Base-by-base conservation (phyloP, 2,329 filamentous ascomycete genomes). In the Rhinocladiella similis region DNA sequence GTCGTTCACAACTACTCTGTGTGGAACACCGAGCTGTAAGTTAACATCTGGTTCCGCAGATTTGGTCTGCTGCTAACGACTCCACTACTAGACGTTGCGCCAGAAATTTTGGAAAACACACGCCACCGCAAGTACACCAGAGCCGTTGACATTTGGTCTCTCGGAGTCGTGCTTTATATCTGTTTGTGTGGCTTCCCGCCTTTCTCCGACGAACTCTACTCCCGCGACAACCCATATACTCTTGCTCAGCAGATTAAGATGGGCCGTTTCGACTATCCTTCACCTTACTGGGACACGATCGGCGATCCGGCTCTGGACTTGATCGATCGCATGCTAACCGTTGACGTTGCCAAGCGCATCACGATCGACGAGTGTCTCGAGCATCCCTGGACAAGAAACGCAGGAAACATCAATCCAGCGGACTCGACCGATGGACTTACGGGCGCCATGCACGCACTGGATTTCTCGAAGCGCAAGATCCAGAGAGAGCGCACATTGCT, bases 81-180 rank as follows among this genome's bases (percentile, higher is more conserved):
- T 3, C 14, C 3, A 10, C 5, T 27, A 10, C 25, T 68, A 79
- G 84, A 99, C 70, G 93, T 97, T 59, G 94, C 95, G 1, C 94
- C 94, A 1, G 94, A 99, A 71, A 96, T 99, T 55, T 79, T 99
- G 3, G 88, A 91, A 67, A 89, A 92, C 61, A 85, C 83, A 16
- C 87, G 85, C 66, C 84, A 91, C 59, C 86, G 94, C 63, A 89
- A 89, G 69, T 99, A 99, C 75, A 96, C 92, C 53, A 90, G 91
- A 67, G 92, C 92, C 2, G 94, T 99, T 9, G 94, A 99, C 70
- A 81, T 97, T 41, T 97, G 94, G 94, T 96, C 92, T 1, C 81
- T 97, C 1, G 94, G 94, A n/a, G 94, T 99, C 2, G 93, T 99
- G 3, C 80, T 99, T 20, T 99, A 97, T 74, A 97, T 97, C 66